Conservation (phyloP, 768 basidiomycete genomes). For the Termitomyces sp. region DNA sequence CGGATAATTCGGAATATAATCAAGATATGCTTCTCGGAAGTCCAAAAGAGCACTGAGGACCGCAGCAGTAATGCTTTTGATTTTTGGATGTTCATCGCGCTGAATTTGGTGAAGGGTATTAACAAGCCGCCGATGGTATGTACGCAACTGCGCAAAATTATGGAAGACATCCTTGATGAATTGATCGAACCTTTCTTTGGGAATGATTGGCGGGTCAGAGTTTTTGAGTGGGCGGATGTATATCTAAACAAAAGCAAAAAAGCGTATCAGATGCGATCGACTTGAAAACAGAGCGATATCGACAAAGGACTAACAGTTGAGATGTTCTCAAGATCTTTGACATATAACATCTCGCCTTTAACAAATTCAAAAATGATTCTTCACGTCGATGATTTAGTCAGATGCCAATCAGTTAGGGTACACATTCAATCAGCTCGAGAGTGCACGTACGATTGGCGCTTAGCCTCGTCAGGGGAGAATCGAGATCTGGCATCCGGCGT, state of each 20-base stretch:
- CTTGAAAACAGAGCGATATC: background rate
- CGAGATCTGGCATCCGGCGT: conserved; percentile 50
- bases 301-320: conserved; percentile 50
- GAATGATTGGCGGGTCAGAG: conserved; percentile 75
- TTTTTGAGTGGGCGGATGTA: conserved; percentile 74
- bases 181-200: conserved; percentile 56
- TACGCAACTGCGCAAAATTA: conserved; percentile 73
- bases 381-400: background rate
- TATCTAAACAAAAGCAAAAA: conserved; percentile 44
- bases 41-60: conserved; percentile 86
- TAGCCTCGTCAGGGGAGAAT: conserved; percentile 68
- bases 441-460: conserved; percentile 76
- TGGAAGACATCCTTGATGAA: conserved; percentile 89
- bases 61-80: conserved; percentile 78
- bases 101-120: conserved; percentile 82
- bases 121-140: conserved; percentile 71
- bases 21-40: conserved; percentile 89
- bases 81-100: conserved; percentile 77
- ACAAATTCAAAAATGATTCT: conserved; percentile 94
- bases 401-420: background rate
- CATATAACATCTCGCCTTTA: conserved; percentile 94
- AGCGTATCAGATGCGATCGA: background rate
- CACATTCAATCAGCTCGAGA: background rate
- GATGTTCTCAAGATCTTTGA: conserved; percentile 89
- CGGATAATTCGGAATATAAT: conserved; percentile 89